Base-by-base conservation (phyloP, 2,329 filamentous ascomycete species). In the Penicillium sp. region DNA sequence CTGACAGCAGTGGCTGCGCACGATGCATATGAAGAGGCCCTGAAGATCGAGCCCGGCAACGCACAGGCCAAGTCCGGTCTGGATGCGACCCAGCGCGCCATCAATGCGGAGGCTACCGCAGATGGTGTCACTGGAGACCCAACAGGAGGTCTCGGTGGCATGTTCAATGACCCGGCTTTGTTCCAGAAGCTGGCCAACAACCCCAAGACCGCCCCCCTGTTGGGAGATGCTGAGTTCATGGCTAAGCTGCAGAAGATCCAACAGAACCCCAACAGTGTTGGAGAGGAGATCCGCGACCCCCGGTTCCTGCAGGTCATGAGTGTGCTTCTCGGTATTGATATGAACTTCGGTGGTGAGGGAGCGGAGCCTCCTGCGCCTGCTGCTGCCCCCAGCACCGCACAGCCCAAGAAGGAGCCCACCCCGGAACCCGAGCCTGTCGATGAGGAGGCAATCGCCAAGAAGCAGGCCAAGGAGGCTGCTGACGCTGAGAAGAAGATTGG, bases 401-500 rank as follows among this genome's bases (percentile, higher is more conserved):
- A 78, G 56, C 69, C 80, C 28, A 81, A 85, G 75, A 85, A 86
- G 73, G 80, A 81, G 40, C 80, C 83, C 3, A 79, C 82, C 52
- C 78, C 79, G 61, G 86, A 88, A 66, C 82, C 84, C 0, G 87
- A 89, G 65, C 82, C 84, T 37, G 80, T 90, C 69, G 91, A 96
- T 63, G 91, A 96, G 69, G 94, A 97, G 74, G 83, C 87, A 0
- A 73, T 86, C 53, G 89, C 89, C 58, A 91, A 92, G 77, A 89
- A 89, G 78, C 90, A 94, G 80, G 90, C 91, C 38, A 96, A 97
- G 81, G 90, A 88, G 69, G 90, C 89, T 61, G 94, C 92, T 42
- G 94, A 99, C 67, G 90, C 91, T 73, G 89, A 97, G 78, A 99
- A 99, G 85, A 89, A 88, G 30, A 81, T 95, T 55, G 94, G 94